phyloP scores from a whole-genome alignment of 768 basidiomycete genomes.

The Pulveroboletus ravenelii region DNA sequence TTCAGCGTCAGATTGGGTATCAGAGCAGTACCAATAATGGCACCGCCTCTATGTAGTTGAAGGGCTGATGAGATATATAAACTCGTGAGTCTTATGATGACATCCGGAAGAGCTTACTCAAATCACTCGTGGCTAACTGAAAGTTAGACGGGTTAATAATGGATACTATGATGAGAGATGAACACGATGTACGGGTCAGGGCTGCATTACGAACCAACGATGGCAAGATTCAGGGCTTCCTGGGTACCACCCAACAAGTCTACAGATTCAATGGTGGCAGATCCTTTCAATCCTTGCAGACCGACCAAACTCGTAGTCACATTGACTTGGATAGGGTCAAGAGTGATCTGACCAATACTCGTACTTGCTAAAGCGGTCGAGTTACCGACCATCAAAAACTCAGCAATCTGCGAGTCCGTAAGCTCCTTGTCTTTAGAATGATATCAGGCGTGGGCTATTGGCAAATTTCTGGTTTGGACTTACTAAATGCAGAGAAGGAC shows the following conservation, averaged over 20 bases:
- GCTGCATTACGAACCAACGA: slow-evolving; percentile 42
- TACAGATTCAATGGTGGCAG: slow-evolving; percentile 51
- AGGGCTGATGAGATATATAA: slow-evolving; percentile 37
- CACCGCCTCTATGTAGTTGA: slow-evolving; percentile 49
- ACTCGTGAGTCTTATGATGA: background rate
- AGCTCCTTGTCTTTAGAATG: slow-evolving; percentile 47
- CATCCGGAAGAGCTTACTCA: slow-evolving; percentile 41
- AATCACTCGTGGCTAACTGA: slow-evolving; percentile 54
- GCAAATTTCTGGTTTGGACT: slow-evolving; percentile 15
- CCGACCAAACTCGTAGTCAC: slow-evolving; percentile 59
- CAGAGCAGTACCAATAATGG: slow-evolving; percentile 53
- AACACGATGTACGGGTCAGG: background rate
- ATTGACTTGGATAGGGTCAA: slow-evolving; percentile 68
- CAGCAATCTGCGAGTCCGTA: slow-evolving; percentile 41
- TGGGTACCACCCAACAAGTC: slow-evolving; percentile 63
- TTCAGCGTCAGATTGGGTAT: slow-evolving; percentile 56
- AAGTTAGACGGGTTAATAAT: slow-evolving; percentile 69
- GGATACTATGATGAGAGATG: slow-evolving; percentile 36
- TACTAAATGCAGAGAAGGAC: slow-evolving; percentile 58
- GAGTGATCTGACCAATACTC: slow-evolving; percentile 61
- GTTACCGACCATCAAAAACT: slow-evolving; percentile 56
- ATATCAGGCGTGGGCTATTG: background rate
- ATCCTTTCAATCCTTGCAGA: slow-evolving; percentile 53
- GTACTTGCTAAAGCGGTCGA: slow-evolving; percentile 57
- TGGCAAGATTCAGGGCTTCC: slow-evolving; percentile 53